A percentile compares a stretch with the other conserved stretches of the same genome.
phyloP scores from a whole-genome alignment of 208 protist species.

The Crithidia fasciculata region DNA sequence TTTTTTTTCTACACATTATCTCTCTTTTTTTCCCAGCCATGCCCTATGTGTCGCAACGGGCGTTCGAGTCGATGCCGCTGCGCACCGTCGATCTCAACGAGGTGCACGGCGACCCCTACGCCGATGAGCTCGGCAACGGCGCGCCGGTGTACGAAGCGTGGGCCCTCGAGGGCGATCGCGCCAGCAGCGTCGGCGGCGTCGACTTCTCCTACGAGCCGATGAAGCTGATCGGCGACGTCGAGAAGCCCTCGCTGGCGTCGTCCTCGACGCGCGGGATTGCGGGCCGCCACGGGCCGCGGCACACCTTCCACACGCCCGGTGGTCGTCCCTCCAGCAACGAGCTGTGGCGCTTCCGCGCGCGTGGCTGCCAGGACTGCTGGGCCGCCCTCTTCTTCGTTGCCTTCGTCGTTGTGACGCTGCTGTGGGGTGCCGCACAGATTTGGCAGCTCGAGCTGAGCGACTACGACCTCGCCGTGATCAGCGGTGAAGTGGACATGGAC shows the following conservation, averaged over 20 bases:
- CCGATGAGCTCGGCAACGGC: conserved; percentile 38
- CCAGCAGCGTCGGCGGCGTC: conserved; percentile 14
- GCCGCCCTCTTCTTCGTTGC: conserved; percentile 51
- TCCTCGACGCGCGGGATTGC: too few species aligned
- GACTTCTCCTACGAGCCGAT: background rate
- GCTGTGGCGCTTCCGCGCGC: conserved; percentile 63
- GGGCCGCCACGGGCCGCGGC: background rate
- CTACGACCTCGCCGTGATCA: conserved; percentile 36
- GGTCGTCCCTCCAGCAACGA: conserved; percentile 50
- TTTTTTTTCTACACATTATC: background rate
- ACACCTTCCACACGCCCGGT: conserved; percentile 30
- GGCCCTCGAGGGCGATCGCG: conserved; percentile 42
- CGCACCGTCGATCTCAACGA: conserved; percentile 16
- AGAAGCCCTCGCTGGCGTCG: background rate
- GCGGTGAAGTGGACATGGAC: conserved; percentile 9
- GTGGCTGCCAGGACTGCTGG: conserved; percentile 69
- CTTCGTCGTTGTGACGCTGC: conserved; percentile 33
- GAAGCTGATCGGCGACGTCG: conserved; percentile 9
- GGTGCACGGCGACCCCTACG: conserved; percentile 50
- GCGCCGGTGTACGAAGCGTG: conserved; percentile 47
- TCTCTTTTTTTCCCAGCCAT: background rate
- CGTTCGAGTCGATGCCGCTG: conserved; percentile 16
- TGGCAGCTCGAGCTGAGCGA: conserved; percentile 43
- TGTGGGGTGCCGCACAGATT: conserved; percentile 47
- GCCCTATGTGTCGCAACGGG: background rate